Base-by-base conservation (phyloP, 768 basidiomycete genomes). In the Chalciporus sphaerocephalus region DNA sequence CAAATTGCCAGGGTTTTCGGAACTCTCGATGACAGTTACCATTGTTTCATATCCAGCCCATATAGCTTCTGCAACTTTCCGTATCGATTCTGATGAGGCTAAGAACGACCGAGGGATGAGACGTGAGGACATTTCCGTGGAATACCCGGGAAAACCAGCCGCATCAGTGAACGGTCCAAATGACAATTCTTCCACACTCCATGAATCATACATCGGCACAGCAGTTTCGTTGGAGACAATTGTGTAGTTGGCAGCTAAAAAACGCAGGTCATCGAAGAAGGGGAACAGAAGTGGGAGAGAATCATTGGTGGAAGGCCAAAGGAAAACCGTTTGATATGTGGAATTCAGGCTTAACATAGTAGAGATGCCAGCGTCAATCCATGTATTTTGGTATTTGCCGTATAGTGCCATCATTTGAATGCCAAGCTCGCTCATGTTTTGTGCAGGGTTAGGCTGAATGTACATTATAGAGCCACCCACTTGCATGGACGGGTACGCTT, bases 11-110 rank as follows among this genome's bases (percentile, higher is more conserved):
- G 34, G 22, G 10, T 25, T 24, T 22, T 38, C 44, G 11, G 17
- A 24, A 11, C 21, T 22, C 18, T 37, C 28, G 30, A 17, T 16
- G 13, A 15, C 23, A 30, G 25, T 5, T 6, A 27, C 36, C 6
- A 49, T 36, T 18, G 58, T 51, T 23, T 47, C 18, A 7, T 46
- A 18, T 10, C 56, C 56, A 24, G 42, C 8, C 56, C 52, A 54
- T 27, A 57, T 51, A 2, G 52, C 56, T 47, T 55, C 41, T 1
- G 56, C 56, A 15, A 58, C 38, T 3, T 1, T 13, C 6, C 30
- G 40, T 12, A 44, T 18, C 9, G 48, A 54, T 1, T 18, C 23
- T 6, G 44, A n/a, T 2, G 43, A 37, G 16, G 44, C 34, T 6
- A 58, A 25, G 44, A 39, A 37, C 10, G 56, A 42, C 15, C 25